A percentile compares a stretch with the other conserved stretches of the same genome.
phyloP scores from a whole-genome alignment of 2,329 filamentous ascomycete genomes.

The Magnaporthiopsis rhizophila region DNA sequence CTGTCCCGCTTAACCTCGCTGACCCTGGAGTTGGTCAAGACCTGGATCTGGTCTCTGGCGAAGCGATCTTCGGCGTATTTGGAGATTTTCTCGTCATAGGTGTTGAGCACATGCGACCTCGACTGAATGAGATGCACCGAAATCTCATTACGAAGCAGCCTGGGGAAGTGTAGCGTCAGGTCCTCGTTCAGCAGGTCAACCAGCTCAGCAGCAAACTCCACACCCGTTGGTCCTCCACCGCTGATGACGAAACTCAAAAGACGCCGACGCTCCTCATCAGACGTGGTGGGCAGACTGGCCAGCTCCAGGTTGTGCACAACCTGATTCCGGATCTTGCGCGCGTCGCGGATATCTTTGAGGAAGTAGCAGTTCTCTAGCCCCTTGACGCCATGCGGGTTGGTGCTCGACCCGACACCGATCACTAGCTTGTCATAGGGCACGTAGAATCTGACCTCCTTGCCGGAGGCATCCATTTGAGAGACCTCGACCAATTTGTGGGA shows the following conservation, averaged over 20 bases:
- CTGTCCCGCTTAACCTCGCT: constrained; percentile 78
- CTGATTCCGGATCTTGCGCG: constrained; percentile 78
- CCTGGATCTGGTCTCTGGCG: constrained; percentile 80
- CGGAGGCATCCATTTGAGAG: constrained; percentile 60
- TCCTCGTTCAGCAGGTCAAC: constrained; percentile 97
- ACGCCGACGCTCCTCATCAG: constrained; percentile 77
- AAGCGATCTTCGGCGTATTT: constrained; percentile 89
- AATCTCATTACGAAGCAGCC: constrained; percentile 89
- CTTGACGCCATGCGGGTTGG: constrained; percentile 92
- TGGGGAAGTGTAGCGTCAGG: constrained; percentile 72
- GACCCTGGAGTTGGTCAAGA: constrained; percentile 88
- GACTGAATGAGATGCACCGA: constrained; percentile 97
- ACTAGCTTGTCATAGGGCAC: constrained; percentile 96
- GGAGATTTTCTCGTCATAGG: constrained; percentile 91
- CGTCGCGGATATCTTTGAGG: constrained; percentile 91
- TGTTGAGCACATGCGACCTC: constrained; percentile 90
- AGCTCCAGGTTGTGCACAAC: constrained; percentile 85
- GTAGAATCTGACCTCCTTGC: constrained; percentile 77
- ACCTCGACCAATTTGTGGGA: constrained; percentile 86
- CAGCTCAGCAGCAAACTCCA: constrained; percentile 94
- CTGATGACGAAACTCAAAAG: constrained; percentile 93
- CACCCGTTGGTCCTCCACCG: constrained; percentile 90
- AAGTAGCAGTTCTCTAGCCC: constrained; percentile 91
- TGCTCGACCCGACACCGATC: constrained; percentile 82
- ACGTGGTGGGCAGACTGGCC: constrained; percentile 86